Conservation (phyloP, 345 rosid genomes). For the Linum lewisii region DNA sequence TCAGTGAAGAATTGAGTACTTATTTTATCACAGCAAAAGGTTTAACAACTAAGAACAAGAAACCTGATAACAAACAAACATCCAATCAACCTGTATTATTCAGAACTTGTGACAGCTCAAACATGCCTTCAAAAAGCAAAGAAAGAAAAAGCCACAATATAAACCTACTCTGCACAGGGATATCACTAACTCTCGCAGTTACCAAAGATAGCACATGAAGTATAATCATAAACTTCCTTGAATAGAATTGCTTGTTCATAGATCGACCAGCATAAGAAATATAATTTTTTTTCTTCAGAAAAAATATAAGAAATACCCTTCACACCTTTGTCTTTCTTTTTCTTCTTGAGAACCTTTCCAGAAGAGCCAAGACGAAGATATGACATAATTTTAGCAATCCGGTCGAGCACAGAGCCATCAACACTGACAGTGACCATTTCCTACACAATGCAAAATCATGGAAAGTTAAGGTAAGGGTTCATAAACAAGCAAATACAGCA, state of each 20-base stretch:
- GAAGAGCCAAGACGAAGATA: constrained; percentile 99
- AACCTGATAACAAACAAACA: background rate
- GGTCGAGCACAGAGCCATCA: constrained; percentile 94
- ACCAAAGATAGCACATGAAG: background rate
- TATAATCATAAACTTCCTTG: background rate
- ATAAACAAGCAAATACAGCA: background rate
- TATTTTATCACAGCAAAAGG: background rate
- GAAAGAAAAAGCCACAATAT: background rate
- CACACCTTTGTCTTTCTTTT: constrained; percentile 81
- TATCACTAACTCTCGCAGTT: background rate
- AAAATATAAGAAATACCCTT: constrained; percentile 48
- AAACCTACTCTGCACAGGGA: background rate
- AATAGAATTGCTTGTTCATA: background rate
- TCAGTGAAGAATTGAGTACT: background rate
- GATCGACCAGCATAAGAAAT: background rate
- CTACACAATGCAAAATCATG: constrained; percentile 24
- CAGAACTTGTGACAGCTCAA: too few relatives aligned
- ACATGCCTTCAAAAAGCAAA: background rate
- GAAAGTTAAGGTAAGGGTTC: constrained; percentile 9
- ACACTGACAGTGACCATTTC: constrained; percentile 90
- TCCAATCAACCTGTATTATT: background rate
- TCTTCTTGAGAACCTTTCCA: constrained; percentile 98
- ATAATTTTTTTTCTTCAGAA: too few relatives aligned
- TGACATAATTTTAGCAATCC: constrained; percentile 88
- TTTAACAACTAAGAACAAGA: background rate